Evolutionary conservation across 1,284 basidiomycete species (phyloP), one percentile per base, ranked within the genome.

Genomic region (Moesziomyces aphidis): DNA sequence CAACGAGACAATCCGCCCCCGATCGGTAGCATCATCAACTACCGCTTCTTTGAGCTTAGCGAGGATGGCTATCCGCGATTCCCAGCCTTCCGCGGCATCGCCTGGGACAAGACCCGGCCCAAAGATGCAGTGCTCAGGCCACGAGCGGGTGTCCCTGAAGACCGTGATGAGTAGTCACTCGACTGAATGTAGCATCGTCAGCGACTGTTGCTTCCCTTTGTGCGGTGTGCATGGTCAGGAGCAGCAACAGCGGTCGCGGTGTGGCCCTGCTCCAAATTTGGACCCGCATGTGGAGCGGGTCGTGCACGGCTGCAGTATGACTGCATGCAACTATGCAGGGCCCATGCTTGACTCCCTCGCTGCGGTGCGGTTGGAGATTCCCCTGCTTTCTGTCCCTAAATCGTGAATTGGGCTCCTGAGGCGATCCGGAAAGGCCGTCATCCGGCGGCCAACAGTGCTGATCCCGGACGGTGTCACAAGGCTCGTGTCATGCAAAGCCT

Each of bases 1-100:
- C 57, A 71, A 49, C 71, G 83, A 4, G 58, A 72, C 10, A 52
- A 79, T 22, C 80, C 81, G 7, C 81, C 80, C 0, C 87, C 88
- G 73, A 82, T 90, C 48, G 90, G 90, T 3, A 83, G 87, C 2
- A 89, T 91, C 72, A 88, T 91, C 61, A 87, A 86, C 49, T 78
- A 91, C 82, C 86, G 89, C 34, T 91, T 91, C 83, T 89, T 90
- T 73, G 90, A 91, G 78, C 84, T 91, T 46, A 90, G 89, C 1
- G 87, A 87, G 64, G 88, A 89, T 13, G 56, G 57, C 43, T 50
- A 76, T n/a, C 73, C 63, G 50, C 89, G 90, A 55, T 90, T 91
- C 84, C 90, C 90, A 0, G 88, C 88, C 1, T 91, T 86, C 69
- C 80, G 90, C 36, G 90, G 89, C 0, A 86, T 89, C 68, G 88